Evolutionary conservation across 179 eudicot genomes (phyloP).

Genomic region (Amaranthus tricolor): DNA sequence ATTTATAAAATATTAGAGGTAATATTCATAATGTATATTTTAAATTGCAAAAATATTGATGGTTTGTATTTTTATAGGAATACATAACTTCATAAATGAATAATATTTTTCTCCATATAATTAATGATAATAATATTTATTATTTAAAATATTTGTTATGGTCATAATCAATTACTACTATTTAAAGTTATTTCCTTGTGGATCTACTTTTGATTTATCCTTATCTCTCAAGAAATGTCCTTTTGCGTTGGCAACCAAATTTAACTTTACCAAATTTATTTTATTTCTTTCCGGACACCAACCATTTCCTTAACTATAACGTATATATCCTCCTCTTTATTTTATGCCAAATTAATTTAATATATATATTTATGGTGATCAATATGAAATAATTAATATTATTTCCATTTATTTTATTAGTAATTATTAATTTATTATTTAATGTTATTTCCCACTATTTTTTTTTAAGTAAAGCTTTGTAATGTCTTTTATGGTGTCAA

Average conservation of each 20-base stretch:
- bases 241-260: constrained; percentile 47
- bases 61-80: no score
- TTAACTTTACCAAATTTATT: constrained; percentile 34
- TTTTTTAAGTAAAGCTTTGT: constrained; percentile 6
- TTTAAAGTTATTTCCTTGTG: constrained; percentile 26
- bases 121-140: background rate
- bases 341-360: constrained; percentile 17
- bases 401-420: constrained; percentile 19
- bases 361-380: constrained; percentile 20
- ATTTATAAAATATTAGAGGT: no score
- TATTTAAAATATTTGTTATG: constrained; percentile 6
- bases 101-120: background rate
- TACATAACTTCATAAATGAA: no score
- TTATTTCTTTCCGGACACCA: constrained; percentile 32
- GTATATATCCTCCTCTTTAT: constrained; percentile 25
- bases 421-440: background rate
- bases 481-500: constrained; percentile 28
- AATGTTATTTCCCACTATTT: constrained; percentile 20
- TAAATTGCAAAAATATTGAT: no score
- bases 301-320: constrained; percentile 37
- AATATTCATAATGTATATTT: no score
- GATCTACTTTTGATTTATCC: constrained; percentile 37
- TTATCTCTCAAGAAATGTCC: constrained; percentile 44
- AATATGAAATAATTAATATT: constrained; percentile 31
- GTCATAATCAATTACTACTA: constrained; percentile 26